phyloP scores from a whole-genome alignment of 495 filamentous ascomycete genomes.

The Penicillium daleae region DNA sequence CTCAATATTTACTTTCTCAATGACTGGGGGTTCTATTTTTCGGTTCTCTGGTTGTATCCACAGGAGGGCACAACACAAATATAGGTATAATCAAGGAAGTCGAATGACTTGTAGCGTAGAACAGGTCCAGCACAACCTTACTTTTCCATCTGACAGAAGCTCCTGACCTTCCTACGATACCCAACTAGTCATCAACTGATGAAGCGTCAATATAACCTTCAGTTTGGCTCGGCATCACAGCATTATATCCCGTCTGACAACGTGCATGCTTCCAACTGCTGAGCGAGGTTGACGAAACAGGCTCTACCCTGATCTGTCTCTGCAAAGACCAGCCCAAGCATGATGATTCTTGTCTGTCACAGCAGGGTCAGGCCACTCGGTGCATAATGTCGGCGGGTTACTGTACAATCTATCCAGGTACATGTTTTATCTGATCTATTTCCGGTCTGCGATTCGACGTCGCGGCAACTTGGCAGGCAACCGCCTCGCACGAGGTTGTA shows the following conservation, averaged over 20 bases:
- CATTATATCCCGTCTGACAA: conserved; percentile 4
- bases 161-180: too few relatives aligned
- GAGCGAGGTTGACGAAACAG: background rate
- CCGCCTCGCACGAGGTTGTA: conserved; percentile 8
- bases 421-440: background rate
- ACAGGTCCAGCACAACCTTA: too few relatives aligned
- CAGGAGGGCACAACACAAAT: too few relatives aligned
- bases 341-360: background rate
- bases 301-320: conserved; percentile 2
- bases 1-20: too few relatives aligned
- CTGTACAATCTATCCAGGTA: background rate
- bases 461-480: background rate
- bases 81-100: too few relatives aligned
- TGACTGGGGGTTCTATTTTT: too few relatives aligned
- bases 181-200: background rate
- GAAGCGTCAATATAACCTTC: background rate
- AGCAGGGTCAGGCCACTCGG: background rate
- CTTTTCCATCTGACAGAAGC: too few relatives aligned
- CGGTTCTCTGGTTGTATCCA: too few relatives aligned
- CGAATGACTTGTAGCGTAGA: too few relatives aligned
- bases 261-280: conserved; percentile 2
- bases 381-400: background rate
- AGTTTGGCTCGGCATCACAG: conserved; percentile 1
- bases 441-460: background rate
- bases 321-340: conserved; percentile 1